These are phyloP conservation scores for Hypoxylon sp. DNA, from an alignment of 2,329 filamentous ascomycete species.

Conservation along the genomic window DNA sequence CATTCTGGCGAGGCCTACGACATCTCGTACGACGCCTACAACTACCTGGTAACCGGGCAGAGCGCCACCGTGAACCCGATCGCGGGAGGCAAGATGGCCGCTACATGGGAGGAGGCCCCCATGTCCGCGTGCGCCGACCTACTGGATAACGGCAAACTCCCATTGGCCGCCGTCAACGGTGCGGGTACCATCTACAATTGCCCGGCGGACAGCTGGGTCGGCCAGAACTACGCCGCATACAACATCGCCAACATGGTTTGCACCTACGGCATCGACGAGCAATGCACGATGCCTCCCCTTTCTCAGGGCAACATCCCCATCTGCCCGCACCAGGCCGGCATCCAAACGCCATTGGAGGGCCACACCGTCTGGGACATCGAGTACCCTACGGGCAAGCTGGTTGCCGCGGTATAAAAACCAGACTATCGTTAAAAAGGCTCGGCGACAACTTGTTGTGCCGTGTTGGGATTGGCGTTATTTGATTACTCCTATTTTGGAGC, in stretches of 20 bases:
- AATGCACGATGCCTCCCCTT: conserved; percentile 62
- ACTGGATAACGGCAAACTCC: conserved; percentile 51
- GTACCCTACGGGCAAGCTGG: conserved; percentile 60
- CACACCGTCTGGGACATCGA: conserved; percentile 63
- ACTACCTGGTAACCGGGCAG: conserved; percentile 67
- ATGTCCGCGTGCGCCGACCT: conserved; percentile 63
- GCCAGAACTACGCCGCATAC: conserved; percentile 63
- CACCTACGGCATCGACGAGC: conserved; percentile 62
- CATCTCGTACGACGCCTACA: conserved; percentile 74
- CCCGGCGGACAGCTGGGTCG: conserved; percentile 62
- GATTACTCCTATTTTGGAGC: not conserved
- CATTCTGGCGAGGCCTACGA: conserved; percentile 69
- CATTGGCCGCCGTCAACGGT: conserved; percentile 63
- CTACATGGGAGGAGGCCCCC: conserved; percentile 62
- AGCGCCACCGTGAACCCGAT: conserved; percentile 62
- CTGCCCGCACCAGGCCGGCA: conserved; percentile 61
- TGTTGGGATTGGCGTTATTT: not conserved
- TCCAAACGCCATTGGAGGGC: conserved; percentile 54
- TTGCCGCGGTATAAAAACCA: conserved; percentile 24
- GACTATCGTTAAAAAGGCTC: not conserved
- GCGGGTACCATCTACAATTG: conserved; percentile 68
- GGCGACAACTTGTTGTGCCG: not conserved
- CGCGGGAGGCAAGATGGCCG: conserved; percentile 63
- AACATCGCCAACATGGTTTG: conserved; percentile 67
- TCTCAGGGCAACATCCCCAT: conserved; percentile 60